phyloP scores from a whole-genome alignment of 179 eudicot genomes.

The Spinacia oleracea region DNA sequence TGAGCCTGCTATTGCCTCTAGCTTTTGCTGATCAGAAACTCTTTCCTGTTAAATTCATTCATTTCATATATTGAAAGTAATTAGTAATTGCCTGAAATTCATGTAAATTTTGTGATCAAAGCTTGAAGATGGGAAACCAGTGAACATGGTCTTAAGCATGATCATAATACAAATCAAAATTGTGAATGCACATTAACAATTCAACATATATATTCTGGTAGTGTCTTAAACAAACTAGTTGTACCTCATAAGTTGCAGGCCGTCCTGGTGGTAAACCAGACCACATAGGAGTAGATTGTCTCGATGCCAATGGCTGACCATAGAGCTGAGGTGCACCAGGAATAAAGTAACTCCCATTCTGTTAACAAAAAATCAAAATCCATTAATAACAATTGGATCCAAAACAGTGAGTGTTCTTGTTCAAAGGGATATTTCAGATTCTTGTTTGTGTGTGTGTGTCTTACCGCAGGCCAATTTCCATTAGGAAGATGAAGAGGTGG shows the following conservation, averaged over 20 bases:
- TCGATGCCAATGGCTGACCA: conserved; percentile 43
- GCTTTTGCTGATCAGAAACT: conserved; percentile 25
- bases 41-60: conserved; percentile 27
- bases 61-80: not conserved
- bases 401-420: not conserved
- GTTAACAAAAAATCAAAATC: not conserved
- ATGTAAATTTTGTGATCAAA: not conserved
- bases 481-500: conserved; percentile 32
- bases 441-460: conserved; percentile 8
- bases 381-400: not conserved
- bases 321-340: conserved; percentile 36
- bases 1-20: conserved; percentile 25
- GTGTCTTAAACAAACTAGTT: not conserved
- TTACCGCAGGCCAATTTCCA: conserved; percentile 39
- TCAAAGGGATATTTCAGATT: not conserved
- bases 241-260: conserved; percentile 40
- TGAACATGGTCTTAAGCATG: not conserved
- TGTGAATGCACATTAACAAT: not conserved
- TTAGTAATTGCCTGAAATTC: not conserved
- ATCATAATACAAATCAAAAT: not conserved
- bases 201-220: not conserved
- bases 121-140: not conserved
- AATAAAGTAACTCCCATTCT: conserved; percentile 38
- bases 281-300: conserved; percentile 34
- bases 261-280: conserved; percentile 37